phyloP scores from a whole-genome alignment of 176 grass and related monocot species.

The Otatea glauca region DNA sequence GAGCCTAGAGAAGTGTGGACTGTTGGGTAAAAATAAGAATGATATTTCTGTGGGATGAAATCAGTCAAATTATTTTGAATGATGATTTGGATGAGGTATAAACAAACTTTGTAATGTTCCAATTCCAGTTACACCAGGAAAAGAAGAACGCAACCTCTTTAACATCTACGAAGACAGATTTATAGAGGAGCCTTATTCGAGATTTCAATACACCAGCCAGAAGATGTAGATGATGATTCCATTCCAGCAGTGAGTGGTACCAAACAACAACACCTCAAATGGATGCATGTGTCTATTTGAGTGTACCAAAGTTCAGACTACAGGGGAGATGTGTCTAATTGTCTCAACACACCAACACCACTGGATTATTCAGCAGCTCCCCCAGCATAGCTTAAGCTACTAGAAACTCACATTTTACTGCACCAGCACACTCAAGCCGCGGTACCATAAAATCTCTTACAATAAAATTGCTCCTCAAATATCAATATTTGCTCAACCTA shows the following conservation, averaged over 20 bases:
- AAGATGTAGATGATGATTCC: not conserved
- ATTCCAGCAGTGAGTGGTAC: not conserved
- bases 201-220: too few species aligned
- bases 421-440: not conserved
- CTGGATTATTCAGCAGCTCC: constrained; percentile 30
- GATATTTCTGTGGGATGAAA: too few species aligned
- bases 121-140: too few species aligned
- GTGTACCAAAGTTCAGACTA: not conserved
- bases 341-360: not conserved
- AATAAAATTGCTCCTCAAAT: constrained; percentile 3
- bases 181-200: too few species aligned
- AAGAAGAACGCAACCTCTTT: too few species aligned
- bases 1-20: too few species aligned
- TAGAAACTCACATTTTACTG: constrained; percentile 40
- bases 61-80: too few species aligned
- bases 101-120: too few species aligned
- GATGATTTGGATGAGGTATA: too few species aligned
- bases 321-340: not conserved
- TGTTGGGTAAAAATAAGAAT: too few species aligned
- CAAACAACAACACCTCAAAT: not conserved
- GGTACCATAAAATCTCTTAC: constrained; percentile 24
- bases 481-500: not conserved
- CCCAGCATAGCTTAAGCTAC: constrained; percentile 12
- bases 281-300: not conserved
- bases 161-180: too few species aligned